Evolutionary conservation across 768 basidiomycete species (phyloP).

Genomic region (Leccinum longicurvipes): DNA sequence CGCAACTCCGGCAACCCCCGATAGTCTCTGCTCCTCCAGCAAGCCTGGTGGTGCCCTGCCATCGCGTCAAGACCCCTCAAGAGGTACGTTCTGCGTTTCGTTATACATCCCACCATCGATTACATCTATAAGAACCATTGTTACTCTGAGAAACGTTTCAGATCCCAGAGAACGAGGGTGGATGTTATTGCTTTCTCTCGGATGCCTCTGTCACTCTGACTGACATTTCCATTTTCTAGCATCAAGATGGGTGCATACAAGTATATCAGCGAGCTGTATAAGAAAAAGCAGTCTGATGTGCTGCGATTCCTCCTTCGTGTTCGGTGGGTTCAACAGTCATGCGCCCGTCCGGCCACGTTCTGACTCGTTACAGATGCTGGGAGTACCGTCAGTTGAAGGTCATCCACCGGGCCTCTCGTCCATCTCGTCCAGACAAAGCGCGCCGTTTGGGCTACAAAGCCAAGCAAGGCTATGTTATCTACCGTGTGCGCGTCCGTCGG

Average conservation of each 20-base stretch:
- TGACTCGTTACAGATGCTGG: slow-evolving; percentile 68
- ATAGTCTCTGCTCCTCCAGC: neutral
- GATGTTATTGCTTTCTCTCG: slow-evolving; percentile 15
- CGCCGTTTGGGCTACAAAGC: slow-evolving; percentile 99
- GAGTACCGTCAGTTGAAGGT: slow-evolving; percentile 98
- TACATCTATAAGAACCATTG: neutral
- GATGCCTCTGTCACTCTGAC: slow-evolving; percentile 20
- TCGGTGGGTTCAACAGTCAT: slow-evolving; percentile 49
- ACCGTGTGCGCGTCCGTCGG: slow-evolving; percentile 94
- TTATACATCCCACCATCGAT: neutral
- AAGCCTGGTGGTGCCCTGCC: slow-evolving; percentile 2
- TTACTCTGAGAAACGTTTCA: slow-evolving; percentile 2
- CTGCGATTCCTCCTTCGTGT: slow-evolving; percentile 97
- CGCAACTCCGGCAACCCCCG: slow-evolving; percentile 23
- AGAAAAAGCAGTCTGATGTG: slow-evolving; percentile 97
- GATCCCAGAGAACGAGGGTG: slow-evolving; percentile 18
- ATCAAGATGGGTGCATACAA: slow-evolving; percentile 90
- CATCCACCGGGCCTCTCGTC: slow-evolving; percentile 96
- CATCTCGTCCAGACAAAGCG: slow-evolving; percentile 98
- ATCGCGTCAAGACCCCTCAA: slow-evolving; percentile 24
- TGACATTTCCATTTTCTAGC: slow-evolving; percentile 24
- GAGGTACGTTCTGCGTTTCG: slow-evolving; percentile 26
- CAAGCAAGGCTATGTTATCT: slow-evolving; percentile 98
- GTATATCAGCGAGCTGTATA: slow-evolving; percentile 96
- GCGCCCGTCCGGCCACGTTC: neutral